Conservation (phyloP, 495 filamentous ascomycete genomes). For the Lindgomyces ingoldianus region DNA sequence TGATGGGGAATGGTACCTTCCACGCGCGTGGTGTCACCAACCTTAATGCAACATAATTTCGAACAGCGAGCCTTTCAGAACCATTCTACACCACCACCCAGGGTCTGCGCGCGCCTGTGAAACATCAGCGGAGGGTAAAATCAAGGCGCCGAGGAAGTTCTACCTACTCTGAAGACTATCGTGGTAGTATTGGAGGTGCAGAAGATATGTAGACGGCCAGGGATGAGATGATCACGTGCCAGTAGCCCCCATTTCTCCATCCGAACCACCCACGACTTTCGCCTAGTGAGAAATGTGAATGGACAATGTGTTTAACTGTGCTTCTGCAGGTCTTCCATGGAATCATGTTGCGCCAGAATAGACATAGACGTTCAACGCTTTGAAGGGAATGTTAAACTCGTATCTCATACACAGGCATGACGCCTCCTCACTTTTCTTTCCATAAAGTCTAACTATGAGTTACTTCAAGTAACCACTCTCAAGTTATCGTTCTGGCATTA, state of each 20-base stretch:
- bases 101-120: neutral
- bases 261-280: neutral
- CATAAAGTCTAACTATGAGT: no score
- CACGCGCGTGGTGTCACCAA: neutral
- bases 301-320: no score
- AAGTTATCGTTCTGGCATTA: no score
- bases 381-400: no score
- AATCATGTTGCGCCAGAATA: no score
- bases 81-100: neutral
- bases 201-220: neutral
- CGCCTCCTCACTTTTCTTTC: no score
- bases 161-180: neutral
- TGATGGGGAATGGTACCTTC: no score
- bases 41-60: neutral
- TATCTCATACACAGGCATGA: no score
- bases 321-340: no score
- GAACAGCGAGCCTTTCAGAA: neutral
- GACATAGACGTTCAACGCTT: no score
- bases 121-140: neutral
- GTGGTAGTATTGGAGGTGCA: neutral
- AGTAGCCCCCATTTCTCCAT: neutral
- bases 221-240: neutral
- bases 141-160: neutral
- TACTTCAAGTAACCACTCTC: no score
- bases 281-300: neutral